Evolutionary conservation across 306 rosid genomes (phyloP).

Genomic region (Boehmeria nivea): DNA sequence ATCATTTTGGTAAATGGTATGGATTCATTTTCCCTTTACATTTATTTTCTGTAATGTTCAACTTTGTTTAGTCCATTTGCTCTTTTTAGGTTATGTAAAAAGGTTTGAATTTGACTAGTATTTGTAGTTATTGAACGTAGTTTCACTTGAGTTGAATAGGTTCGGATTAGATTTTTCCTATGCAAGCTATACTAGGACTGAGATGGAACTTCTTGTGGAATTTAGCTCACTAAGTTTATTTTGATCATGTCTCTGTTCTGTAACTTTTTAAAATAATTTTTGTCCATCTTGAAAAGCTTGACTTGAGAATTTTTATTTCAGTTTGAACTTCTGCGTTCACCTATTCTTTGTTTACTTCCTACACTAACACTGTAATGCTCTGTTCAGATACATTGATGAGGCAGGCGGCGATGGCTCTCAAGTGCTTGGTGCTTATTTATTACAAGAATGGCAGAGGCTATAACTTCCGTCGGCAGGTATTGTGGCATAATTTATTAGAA

Average conservation of each 20-base stretch:
- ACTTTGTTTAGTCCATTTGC: not conserved
- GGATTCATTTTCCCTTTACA: conserved; percentile 14
- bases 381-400: conserved; percentile 71
- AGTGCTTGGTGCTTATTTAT: conserved; percentile 74
- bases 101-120: not conserved
- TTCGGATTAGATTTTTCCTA: too few relatives aligned
- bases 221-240: too few relatives aligned
- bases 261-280: not conserved
- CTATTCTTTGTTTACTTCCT: conserved; percentile 4
- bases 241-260: too few relatives aligned
- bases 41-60: not conserved
- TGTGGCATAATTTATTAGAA: conserved; percentile 16
- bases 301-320: not conserved
- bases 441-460: conserved; percentile 78
- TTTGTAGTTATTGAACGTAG: not conserved
- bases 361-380: conserved; percentile 7
- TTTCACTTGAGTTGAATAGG: too few relatives aligned
- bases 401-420: conserved; percentile 79
- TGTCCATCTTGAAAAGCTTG: not conserved
- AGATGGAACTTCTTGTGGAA: too few relatives aligned
- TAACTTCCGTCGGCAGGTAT: conserved; percentile 73
- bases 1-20: conserved; percentile 86
- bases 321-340: conserved; percentile 1
- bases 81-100: not conserved
- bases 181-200: too few relatives aligned